Percentiles rank a stretch among this genome's conserved stretches.
Conservation (phyloP, 257 asterid species). For the Galeopsis tetrahit region DNA sequence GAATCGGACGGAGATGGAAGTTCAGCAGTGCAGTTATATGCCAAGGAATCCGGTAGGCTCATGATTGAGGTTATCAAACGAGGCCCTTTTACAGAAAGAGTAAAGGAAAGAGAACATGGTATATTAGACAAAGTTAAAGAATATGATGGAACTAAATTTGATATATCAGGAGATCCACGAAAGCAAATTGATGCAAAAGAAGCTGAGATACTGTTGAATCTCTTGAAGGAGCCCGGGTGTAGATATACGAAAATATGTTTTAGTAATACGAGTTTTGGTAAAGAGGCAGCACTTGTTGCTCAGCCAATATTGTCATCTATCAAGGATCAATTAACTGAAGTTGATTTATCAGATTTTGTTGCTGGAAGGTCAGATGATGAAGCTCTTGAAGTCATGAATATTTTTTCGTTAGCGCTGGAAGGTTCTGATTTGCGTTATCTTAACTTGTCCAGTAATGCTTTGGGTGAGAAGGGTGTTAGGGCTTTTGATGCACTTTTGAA, state of each 20-base stretch:
- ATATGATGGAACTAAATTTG: slow-evolving; percentile 60
- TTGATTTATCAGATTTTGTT: slow-evolving; percentile 88
- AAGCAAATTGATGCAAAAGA: slow-evolving; percentile 61
- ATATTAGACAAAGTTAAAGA: slow-evolving; percentile 50
- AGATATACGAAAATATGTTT: slow-evolving; percentile 76
- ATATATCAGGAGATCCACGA: slow-evolving; percentile 84
- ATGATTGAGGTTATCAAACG: slow-evolving; percentile 86
- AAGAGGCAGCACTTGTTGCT: slow-evolving; percentile 80
- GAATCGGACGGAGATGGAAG: slow-evolving; percentile 91
- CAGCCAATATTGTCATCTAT: slow-evolving; percentile 68
- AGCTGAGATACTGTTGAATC: slow-evolving; percentile 66
- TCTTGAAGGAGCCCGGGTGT: slow-evolving; percentile 60
- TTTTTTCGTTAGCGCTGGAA: slow-evolving; percentile 72
- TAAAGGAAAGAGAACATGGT: slow-evolving; percentile 43
- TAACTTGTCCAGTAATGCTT: slow-evolving; percentile 81
- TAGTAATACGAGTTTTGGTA: slow-evolving; percentile 88
- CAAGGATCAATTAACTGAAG: slow-evolving; percentile 71
- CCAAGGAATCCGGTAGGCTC: slow-evolving; percentile 88
- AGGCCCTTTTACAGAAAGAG: slow-evolving; percentile 58
- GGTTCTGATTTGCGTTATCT: slow-evolving; percentile 72
- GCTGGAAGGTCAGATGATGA: slow-evolving; percentile 88
- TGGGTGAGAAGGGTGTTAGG: slow-evolving; percentile 90
- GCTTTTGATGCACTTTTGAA: slow-evolving; percentile 78
- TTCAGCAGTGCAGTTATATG: slow-evolving; percentile 86
- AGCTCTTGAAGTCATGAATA: slow-evolving; percentile 89